Evolutionary conservation across 2,329 filamentous ascomycete genomes (phyloP).

Genomic region (Verticillium albo-atrum): DNA sequence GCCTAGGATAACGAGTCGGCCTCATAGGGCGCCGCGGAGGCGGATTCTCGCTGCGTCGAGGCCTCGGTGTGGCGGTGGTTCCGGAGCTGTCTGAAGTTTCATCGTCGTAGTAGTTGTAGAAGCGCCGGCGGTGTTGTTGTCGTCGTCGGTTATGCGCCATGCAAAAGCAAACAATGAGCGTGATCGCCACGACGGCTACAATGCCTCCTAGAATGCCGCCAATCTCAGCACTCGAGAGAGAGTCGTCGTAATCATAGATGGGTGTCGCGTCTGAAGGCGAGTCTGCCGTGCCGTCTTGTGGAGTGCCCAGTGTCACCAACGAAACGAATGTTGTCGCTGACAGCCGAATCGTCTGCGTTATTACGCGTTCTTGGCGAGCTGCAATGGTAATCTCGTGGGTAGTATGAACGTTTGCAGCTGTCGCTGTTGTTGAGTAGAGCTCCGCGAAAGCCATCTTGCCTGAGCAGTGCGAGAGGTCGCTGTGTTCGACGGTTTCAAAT

Average conservation of each 20-base stretch:
- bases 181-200: conserved; percentile 28
- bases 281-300: conserved; percentile 10
- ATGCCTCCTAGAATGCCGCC: conserved; percentile 36
- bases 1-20: background rate
- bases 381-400: background rate
- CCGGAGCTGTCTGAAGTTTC: background rate
- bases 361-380: background rate
- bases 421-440: background rate
- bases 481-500: background rate
- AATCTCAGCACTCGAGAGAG: conserved; percentile 29
- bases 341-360: conserved; percentile 31
- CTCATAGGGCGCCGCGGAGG: background rate
- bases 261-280: conserved; percentile 1
- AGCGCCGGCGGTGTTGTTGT: background rate
- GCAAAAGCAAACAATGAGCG: conserved; percentile 28
- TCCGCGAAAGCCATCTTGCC: background rate
- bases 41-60: background rate
- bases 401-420: background rate
- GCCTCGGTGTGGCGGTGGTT: background rate
- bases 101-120: conserved; percentile 1
- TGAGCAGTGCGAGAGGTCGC: background rate
- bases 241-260: conserved; percentile 5
- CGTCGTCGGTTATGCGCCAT: conserved; percentile 4
- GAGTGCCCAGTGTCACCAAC: conserved; percentile 23
- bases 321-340: conserved; percentile 30